A percentile compares a stretch with the other conserved stretches of the same genome.
Evolutionary conservation across 441 rosid species (phyloP).

Genomic region (Metrosideros polymorpha): DNA sequence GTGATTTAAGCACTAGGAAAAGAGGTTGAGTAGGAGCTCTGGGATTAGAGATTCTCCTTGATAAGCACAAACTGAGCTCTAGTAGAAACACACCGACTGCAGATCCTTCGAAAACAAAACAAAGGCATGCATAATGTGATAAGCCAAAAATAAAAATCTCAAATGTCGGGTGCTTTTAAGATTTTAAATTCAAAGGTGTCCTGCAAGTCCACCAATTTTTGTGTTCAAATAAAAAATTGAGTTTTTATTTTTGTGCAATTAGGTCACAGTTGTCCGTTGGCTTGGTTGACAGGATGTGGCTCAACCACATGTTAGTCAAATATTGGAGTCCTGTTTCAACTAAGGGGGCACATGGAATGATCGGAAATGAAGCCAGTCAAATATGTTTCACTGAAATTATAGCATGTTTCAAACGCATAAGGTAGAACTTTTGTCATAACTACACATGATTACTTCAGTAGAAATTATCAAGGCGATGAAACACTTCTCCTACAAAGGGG

Average conservation of each 20-base stretch:
- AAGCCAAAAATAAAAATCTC: not conserved
- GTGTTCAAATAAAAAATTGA: not conserved
- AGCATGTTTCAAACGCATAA: not conserved
- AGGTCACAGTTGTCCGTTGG: not conserved
- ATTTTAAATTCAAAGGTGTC: not conserved
- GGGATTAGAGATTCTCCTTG: not conserved
- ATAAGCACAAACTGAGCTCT: not conserved
- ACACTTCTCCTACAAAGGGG: not conserved
- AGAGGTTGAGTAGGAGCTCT: not conserved
- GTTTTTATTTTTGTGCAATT: not conserved
- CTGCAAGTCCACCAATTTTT: not conserved
- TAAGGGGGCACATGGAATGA: not conserved
- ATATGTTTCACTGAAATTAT: not conserved
- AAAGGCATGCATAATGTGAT: not conserved
- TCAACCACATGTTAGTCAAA: not conserved
- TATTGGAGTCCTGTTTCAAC: not conserved
- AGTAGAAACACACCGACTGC: not conserved
- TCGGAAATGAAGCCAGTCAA: not conserved
- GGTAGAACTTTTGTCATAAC: not conserved
- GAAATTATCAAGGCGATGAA: not conserved
- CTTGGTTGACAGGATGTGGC: not conserved
- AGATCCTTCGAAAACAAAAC: not conserved
- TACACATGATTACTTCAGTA: not conserved
- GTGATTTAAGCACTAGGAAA: not conserved
- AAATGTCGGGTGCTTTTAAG: not conserved